These are phyloP conservation scores for Lactarius indigo DNA, from an alignment of 768 basidiomycete genomes.

Conservation along the genomic window DNA sequence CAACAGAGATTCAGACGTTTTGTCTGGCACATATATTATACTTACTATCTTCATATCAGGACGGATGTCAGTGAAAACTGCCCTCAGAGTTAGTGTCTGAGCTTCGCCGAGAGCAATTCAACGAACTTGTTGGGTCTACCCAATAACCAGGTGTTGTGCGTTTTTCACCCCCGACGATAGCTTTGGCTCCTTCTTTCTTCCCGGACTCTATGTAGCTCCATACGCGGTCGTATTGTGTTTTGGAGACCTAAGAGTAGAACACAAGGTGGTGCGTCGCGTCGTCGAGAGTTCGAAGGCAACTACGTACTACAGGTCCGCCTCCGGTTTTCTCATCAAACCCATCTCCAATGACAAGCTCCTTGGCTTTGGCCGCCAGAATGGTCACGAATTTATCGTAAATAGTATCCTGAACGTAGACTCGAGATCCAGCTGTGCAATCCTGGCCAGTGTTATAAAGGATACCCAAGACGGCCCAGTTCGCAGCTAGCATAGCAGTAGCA, in stretches of 20 bases:
- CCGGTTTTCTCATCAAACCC: conserved; percentile 71
- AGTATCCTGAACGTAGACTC: conserved; percentile 83
- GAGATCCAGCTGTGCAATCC: conserved; percentile 90
- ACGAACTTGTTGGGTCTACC: conserved; percentile 84
- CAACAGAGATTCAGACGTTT: not conserved
- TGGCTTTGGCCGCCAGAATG: conserved; percentile 60
- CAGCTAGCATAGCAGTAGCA: conserved; percentile 46
- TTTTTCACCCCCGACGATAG: conserved; percentile 77
- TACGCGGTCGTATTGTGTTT: conserved; percentile 79
- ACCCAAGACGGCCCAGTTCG: conserved; percentile 82
- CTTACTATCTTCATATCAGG: conserved; percentile 84
- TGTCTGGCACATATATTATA: conserved; percentile 8
- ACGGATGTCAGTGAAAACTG: conserved; percentile 80
- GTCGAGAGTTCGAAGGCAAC: not conserved
- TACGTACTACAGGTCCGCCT: conserved; percentile 79
- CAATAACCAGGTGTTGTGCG: conserved; percentile 77
- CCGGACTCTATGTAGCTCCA: conserved; percentile 88
- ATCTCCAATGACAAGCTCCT: conserved; percentile 70
- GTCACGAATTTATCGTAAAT: conserved; percentile 83
- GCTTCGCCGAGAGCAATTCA: not conserved
- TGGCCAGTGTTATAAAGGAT: conserved; percentile 90
- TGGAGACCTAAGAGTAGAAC: conserved; percentile 56
- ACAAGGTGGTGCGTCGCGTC: not conserved
- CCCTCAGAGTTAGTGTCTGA: conserved; percentile 2
- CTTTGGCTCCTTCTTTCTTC: conserved; percentile 76